A percentile compares a stretch with the other conserved stretches of the same genome.
Evolutionary conservation across 2,329 filamentous ascomycete genomes (phyloP).

Genomic region (Cladosporium sp.): DNA sequence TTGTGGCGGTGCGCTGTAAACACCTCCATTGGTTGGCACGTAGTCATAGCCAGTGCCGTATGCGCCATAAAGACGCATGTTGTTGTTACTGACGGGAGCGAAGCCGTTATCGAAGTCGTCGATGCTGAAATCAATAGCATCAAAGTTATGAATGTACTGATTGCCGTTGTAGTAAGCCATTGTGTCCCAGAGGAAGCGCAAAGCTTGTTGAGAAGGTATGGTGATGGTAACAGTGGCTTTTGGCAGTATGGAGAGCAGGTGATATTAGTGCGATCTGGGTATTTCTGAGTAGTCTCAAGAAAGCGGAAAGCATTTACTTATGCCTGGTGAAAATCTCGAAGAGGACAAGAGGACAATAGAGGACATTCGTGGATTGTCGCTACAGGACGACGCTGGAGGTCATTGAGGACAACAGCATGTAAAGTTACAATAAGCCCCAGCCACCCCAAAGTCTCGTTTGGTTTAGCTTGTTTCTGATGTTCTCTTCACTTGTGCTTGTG

Average conservation of each 20-base stretch:
- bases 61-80: neutral
- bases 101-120: neutral
- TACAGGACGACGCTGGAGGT: neutral
- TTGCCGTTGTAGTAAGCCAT: neutral
- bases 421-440: too few species aligned
- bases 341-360: neutral
- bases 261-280: neutral
- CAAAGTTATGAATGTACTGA: neutral
- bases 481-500: neutral
- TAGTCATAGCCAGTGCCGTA: neutral
- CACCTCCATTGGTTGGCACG: neutral
- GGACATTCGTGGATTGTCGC: neutral
- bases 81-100: neutral
- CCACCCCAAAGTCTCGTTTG: neutral
- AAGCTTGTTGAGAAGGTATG: neutral
- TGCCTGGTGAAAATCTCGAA: neutral
- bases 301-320: neutral
- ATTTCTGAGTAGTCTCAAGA: neutral
- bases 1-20: neutral
- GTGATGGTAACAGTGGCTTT: conserved; percentile 3
- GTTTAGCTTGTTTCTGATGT: neutral
- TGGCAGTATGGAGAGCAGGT: neutral
- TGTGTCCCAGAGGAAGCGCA: conserved; percentile 1
- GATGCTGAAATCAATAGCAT: neutral
- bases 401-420: neutral